Base-by-base conservation (phyloP, 495 filamentous ascomycete species). In the Sabuloglossum arenarium region DNA sequence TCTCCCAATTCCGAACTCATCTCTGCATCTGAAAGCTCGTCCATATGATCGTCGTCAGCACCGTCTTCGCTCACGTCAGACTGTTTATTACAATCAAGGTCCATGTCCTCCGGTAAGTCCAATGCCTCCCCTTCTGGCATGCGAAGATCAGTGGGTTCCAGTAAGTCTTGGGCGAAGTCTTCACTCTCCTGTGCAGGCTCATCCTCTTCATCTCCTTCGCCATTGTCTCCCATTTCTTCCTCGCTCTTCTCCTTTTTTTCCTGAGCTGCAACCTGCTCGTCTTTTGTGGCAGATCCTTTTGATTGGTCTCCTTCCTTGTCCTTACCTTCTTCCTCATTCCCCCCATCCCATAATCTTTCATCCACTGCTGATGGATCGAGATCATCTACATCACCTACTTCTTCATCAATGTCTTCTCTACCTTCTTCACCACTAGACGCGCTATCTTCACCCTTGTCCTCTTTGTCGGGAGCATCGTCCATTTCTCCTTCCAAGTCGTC, bases 301-400 rank as follows among this genome's bases (percentile, higher is more conserved):
- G 75, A 70, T 60, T 82, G 72, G 59, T 87, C 76, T n/a, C 79
- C 84, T 59, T 86, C 74, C 52, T 88, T 84, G 49, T 95, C 86
- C 61, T 90, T 89, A 54, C 87, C 80, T 29, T 82, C 72, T 14
- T 82, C 71, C 16, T 88, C 82, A 52, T 86, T 82, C 19, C 75
- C 79, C 9, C 84, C 88, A 67, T 97, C 88, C 91, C 91, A 98
- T 72, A 96, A 82, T 71, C 96, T 97, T 69, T 98, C 91, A 65
- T 98, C 91, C 0, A 98, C 82, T 16, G 88, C 86, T 19, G 79
- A 82, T 6, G 86, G 80, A 60, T 93, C 88, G 21, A 94, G 71
- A 60, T 89, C 86, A 71, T 94, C 84, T 6, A 98, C 86, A 64
- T 85, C 81, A 5, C 88, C 93, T 9, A 80, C 74, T 69, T 95